Evolutionary conservation across 192 early-diverging fungal species (phyloP).

Genomic region (Backusella australiensis): DNA sequence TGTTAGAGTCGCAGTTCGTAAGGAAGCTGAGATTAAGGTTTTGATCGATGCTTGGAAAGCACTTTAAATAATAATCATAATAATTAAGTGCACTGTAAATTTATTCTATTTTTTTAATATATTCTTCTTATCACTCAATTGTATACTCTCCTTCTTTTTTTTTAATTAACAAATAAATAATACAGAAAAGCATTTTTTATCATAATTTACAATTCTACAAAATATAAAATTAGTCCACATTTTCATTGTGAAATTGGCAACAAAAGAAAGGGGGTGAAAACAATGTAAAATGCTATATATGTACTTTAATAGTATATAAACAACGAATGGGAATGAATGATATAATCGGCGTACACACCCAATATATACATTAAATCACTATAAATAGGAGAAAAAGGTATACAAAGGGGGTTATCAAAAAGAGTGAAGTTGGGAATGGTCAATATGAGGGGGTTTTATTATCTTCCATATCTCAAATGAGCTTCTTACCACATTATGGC

Average conservation of each 20-base stretch:
- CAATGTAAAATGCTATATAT: background rate
- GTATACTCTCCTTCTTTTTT: background rate
- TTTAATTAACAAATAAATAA: background rate
- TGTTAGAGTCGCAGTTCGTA: constrained; percentile 78
- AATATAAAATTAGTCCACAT: background rate
- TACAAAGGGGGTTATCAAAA: background rate
- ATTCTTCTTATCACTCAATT: background rate
- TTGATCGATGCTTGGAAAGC: constrained; percentile 70
- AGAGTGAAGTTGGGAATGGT: background rate
- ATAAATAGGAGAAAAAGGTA: constrained; percentile 2
- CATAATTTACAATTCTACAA: background rate
- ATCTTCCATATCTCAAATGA: constrained; percentile 1
- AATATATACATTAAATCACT: background rate
- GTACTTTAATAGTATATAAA: background rate
- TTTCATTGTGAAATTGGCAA: constrained; percentile 5
- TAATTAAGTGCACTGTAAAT: background rate
- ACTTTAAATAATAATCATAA: constrained; percentile 15
- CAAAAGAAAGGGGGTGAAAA: constrained; percentile 6
- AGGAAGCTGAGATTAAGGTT: constrained; percentile 64
- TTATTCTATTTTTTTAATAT: background rate
- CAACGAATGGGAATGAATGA: background rate
- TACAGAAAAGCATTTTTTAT: background rate
- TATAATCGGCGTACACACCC: background rate
- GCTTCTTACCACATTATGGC: constrained; percentile 11
- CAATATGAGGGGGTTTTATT: background rate